phyloP scores from a whole-genome alignment of 164 flowering plant genomes.

The Malania oleifera region DNA sequence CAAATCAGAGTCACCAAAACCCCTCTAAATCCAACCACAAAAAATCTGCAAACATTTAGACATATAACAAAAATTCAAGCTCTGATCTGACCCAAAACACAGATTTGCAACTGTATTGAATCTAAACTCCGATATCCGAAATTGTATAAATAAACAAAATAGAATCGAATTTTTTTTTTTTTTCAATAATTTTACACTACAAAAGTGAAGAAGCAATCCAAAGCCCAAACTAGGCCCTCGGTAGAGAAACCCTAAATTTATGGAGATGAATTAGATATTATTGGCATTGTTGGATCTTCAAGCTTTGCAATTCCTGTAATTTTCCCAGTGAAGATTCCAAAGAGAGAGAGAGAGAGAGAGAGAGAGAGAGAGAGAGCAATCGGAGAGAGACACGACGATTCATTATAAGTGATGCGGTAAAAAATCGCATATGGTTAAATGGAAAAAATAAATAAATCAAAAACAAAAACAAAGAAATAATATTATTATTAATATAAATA shows the following conservation, averaged over 20 bases:
- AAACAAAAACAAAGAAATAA: no score
- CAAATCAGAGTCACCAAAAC: background rate
- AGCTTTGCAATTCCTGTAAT: background rate
- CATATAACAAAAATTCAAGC: background rate
- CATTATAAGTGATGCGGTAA: background rate
- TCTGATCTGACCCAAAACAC: background rate
- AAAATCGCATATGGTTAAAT: background rate
- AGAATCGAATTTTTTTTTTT: background rate
- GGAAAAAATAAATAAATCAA: no score
- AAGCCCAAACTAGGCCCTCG: background rate
- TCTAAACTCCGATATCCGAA: background rate
- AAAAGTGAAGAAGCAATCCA: no score
- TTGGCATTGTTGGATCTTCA: conserved; percentile 16
- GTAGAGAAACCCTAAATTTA: background rate
- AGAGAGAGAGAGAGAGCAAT: background rate
- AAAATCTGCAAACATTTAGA: background rate
- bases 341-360: background rate
- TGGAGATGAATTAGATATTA: background rate
- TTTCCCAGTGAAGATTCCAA: conserved; percentile 8
- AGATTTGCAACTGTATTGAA: conserved; percentile 3
- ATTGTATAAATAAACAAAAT: conserved; percentile 4
- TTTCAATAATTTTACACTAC: background rate
- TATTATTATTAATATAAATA: no score
- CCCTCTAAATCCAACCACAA: background rate
- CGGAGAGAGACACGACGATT: background rate